Conservation (phyloP, 192 early-diverging fungal genomes). For the Powellomyces hirtus region DNA sequence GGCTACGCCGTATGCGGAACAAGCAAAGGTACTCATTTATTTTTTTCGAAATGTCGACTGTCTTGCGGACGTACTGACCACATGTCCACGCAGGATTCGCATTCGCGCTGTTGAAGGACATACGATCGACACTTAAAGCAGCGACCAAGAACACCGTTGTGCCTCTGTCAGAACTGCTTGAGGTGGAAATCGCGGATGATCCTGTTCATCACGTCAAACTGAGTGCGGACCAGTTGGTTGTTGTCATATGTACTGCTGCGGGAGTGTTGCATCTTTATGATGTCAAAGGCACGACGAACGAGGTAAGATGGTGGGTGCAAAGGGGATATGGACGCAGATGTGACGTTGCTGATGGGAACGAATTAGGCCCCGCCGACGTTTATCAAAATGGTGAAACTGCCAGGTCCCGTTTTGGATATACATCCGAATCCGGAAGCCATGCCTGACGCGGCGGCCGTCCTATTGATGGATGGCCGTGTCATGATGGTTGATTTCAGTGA, state of each 20-base stretch:
- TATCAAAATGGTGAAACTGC: not conserved
- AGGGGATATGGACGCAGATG: not conserved
- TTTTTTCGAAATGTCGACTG: too few relatives aligned
- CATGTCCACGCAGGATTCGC: constrained; percentile 13
- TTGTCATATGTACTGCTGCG: not conserved
- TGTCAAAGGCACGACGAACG: not conserved
- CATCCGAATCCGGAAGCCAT: constrained; percentile 3
- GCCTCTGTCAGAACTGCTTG: not conserved
- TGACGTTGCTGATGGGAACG: too few relatives aligned
- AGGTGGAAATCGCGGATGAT: not conserved
- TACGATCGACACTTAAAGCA: not conserved
- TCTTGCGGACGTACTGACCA: not conserved
- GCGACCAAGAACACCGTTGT: not conserved
- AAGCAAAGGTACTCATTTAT: constrained; percentile 8
- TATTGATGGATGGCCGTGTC: constrained; percentile 5
- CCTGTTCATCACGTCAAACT: constrained; percentile 10
- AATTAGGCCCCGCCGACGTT: constrained; percentile 6
- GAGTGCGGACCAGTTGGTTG: not conserved
- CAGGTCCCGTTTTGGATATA: constrained; percentile 10
- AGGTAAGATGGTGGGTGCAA: too few relatives aligned
- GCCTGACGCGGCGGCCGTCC: constrained; percentile 11
- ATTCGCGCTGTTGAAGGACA: not conserved
- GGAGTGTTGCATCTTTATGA: not conserved
- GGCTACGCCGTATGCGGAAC: constrained; percentile 19
- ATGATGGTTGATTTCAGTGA: not conserved